phyloP scores from a whole-genome alignment of 2,329 filamentous ascomycete species.

The Cytospora schulzeri region DNA sequence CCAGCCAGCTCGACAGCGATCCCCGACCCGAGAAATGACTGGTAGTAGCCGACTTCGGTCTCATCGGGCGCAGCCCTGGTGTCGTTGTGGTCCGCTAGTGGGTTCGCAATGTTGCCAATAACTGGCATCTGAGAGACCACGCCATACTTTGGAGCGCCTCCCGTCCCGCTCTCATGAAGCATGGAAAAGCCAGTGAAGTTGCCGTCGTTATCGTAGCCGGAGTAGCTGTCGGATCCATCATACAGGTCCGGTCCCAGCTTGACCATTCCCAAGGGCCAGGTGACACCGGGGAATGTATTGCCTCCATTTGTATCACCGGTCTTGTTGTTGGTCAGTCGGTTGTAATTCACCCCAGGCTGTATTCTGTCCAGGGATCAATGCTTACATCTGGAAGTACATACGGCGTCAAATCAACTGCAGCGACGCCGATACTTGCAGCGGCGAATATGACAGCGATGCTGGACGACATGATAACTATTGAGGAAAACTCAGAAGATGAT shows the following conservation, averaged over 20 bases:
- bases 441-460: background rate
- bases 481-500: background rate
- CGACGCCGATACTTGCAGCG: background rate
- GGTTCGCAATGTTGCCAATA: slow-evolving; percentile 52
- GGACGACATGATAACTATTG: slow-evolving; percentile 1
- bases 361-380: background rate
- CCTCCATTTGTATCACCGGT: slow-evolving; percentile 49
- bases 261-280: slow-evolving; percentile 49
- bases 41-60: slow-evolving; percentile 64
- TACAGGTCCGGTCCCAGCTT: slow-evolving; percentile 54
- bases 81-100: slow-evolving; percentile 58
- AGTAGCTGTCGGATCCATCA: slow-evolving; percentile 53
- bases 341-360: background rate
- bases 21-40: slow-evolving; percentile 55
- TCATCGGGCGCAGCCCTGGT: slow-evolving; percentile 53
- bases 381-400: slow-evolving; percentile 39
- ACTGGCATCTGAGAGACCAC: slow-evolving; percentile 63
- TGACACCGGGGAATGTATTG: slow-evolving; percentile 54
- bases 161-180: slow-evolving; percentile 69
- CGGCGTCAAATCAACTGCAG: slow-evolving; percentile 34
- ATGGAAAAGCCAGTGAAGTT: slow-evolving; percentile 63
- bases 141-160: slow-evolving; percentile 71
- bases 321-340: slow-evolving; percentile 35
- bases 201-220: slow-evolving; percentile 53
- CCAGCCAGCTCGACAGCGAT: slow-evolving; percentile 61